Evolutionary conservation across 805 yeast genomes (phyloP).

Genomic region (Maudiozyma bulderi): DNA sequence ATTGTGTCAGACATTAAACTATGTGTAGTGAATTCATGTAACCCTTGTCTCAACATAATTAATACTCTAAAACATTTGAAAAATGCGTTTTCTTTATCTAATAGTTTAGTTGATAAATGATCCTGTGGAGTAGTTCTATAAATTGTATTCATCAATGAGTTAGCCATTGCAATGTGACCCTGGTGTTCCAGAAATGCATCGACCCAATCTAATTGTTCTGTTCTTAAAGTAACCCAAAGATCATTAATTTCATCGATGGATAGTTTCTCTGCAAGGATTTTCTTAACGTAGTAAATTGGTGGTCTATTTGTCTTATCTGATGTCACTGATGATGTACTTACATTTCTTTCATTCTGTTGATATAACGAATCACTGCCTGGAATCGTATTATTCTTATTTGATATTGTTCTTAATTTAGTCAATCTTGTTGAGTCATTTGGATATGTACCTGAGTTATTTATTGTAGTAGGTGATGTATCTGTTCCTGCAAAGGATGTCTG

Average conservation of each 20-base stretch:
- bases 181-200: constrained; percentile 63
- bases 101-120: constrained; percentile 31
- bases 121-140: constrained; percentile 20
- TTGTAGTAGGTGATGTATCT: background rate
- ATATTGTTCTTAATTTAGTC: background rate
- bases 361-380: background rate
- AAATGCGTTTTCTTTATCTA: constrained; percentile 68
- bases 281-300: constrained; percentile 71
- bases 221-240: constrained; percentile 83
- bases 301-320: constrained; percentile 32
- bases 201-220: constrained; percentile 84
- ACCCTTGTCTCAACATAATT: constrained; percentile 20
- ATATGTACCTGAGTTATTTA: background rate
- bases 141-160: constrained; percentile 45
- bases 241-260: constrained; percentile 64
- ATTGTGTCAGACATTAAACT: constrained; percentile 47
- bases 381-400: background rate
- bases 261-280: constrained; percentile 60
- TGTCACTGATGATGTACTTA: constrained; percentile 15
- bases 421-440: background rate
- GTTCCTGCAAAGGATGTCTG: background rate
- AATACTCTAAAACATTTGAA: constrained; percentile 64
- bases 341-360: constrained; percentile 11
- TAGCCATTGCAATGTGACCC: constrained; percentile 71
- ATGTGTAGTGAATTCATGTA: constrained; percentile 20